These are phyloP conservation scores for Boeremia exigua DNA, from an alignment of 2,329 filamentous ascomycete species.

Conservation along the genomic window DNA sequence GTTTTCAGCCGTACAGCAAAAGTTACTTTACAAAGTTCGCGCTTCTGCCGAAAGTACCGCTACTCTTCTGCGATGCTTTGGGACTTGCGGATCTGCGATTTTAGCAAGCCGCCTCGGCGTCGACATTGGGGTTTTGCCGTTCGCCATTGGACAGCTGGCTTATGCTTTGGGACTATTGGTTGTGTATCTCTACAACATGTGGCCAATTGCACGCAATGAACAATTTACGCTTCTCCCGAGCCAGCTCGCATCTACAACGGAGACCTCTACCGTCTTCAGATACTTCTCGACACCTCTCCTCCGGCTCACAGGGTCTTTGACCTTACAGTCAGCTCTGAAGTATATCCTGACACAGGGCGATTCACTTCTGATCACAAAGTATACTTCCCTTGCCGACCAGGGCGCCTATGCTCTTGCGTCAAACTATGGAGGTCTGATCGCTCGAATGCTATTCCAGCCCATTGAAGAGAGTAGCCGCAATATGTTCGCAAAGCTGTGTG, in stretches of 20 bases:
- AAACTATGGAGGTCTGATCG: constrained; percentile 88
- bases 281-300: constrained; percentile 73
- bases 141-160: constrained; percentile 82
- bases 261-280: constrained; percentile 26
- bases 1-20: constrained; percentile 86
- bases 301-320: constrained; percentile 78
- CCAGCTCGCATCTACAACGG: constrained; percentile 47
- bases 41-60: constrained; percentile 84
- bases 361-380: constrained; percentile 79
- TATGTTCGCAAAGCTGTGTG: constrained; percentile 83
- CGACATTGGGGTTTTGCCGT: constrained; percentile 79
- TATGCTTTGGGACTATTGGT: constrained; percentile 73
- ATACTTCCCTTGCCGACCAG: constrained; percentile 80
- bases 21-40: constrained; percentile 78
- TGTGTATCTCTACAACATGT: constrained; percentile 72
- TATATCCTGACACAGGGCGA: constrained; percentile 95
- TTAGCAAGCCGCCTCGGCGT: constrained; percentile 61
- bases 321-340: constrained; percentile 87
- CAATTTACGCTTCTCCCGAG: constrained; percentile 72
- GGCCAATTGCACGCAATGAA: constrained; percentile 60
- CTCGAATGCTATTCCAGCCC: constrained; percentile 89
- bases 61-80: constrained; percentile 76
- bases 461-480: constrained; percentile 92
- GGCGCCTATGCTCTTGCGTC: constrained; percentile 91
- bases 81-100: constrained; percentile 74